Percentiles rank a stretch among this genome's conserved stretches.
Conservation (phyloP, 495 filamentous ascomycete genomes). For the Podospora didyma region DNA sequence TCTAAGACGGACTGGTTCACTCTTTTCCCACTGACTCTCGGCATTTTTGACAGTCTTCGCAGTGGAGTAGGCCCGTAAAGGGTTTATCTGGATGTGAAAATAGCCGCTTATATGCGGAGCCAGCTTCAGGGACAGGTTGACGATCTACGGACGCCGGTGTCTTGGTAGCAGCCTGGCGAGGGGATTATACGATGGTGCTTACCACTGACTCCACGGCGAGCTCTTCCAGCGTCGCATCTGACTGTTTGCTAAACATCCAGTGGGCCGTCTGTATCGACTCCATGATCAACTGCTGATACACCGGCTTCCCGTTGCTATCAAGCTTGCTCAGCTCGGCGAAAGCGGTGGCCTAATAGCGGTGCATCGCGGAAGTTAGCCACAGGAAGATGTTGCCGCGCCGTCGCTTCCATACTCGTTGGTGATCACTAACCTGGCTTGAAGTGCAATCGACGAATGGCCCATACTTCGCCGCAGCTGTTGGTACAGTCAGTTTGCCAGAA, state of each 20-base stretch:
- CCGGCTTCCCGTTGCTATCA: conserved; percentile 34
- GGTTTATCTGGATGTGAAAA: conserved; percentile 62
- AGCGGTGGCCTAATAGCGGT: conserved; percentile 49
- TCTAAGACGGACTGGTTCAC: neutral
- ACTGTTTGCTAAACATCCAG: conserved; percentile 32
- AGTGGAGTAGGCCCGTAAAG: conserved; percentile 49
- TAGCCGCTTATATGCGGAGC: conserved; percentile 48
- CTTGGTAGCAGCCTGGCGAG: neutral
- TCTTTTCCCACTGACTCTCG: conserved; percentile 36
- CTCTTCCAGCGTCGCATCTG: conserved; percentile 40
- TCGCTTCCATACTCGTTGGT: neutral
- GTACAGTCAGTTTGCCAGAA: neutral
- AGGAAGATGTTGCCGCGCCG: neutral
- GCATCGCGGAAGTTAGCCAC: neutral
- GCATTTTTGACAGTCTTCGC: conserved; percentile 53
- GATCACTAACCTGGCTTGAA: conserved; percentile 54
- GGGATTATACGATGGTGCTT: conserved; percentile 7
- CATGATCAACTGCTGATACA: conserved; percentile 41
- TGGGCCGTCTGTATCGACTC: conserved; percentile 42
- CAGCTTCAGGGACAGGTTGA: conserved; percentile 44
- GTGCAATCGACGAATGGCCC: conserved; percentile 63
- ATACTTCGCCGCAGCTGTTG: conserved; percentile 47
- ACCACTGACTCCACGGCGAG: conserved; percentile 60
- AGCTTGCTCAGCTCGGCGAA: conserved; percentile 48
- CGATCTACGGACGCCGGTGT: conserved; percentile 16